Conservation (phyloP, 441 rosid species). For the Bocquillonia castaneifolia region DNA sequence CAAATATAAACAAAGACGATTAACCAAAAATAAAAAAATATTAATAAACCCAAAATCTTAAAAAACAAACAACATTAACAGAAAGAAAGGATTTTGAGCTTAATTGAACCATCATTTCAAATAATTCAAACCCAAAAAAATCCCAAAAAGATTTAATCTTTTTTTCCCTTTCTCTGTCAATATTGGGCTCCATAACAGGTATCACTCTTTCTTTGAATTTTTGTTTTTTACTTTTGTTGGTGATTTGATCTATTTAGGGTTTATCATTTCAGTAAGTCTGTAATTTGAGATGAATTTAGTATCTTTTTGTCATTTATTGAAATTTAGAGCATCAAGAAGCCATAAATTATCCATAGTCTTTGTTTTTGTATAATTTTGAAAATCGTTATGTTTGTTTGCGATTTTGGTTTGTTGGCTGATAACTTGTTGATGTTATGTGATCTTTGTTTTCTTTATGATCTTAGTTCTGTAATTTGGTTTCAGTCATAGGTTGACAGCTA, state of each 20-base stretch:
- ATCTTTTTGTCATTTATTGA: neutral
- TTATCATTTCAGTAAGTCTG: neutral
- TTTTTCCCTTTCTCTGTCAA: neutral
- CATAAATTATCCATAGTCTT: neutral
- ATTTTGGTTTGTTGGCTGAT: neutral
- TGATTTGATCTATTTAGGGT: constrained; percentile 18
- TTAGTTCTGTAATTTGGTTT: neutral
- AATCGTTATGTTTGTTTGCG: neutral
- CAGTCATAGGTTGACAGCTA: neutral
- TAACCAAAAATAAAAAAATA: neutral
- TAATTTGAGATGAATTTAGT: neutral
- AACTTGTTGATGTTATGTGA: neutral
- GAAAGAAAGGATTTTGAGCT: too few relatives aligned
- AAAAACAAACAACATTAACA: too few relatives aligned
- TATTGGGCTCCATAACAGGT: neutral
- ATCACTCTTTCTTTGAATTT: neutral
- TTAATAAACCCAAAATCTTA: neutral
- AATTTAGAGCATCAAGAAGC: neutral
- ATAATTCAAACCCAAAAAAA: neutral
- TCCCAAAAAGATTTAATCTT: neutral
- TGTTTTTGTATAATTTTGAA: neutral
- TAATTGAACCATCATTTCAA: too few relatives aligned
- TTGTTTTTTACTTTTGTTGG: neutral
- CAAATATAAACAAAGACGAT: too few relatives aligned
- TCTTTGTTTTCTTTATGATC: neutral